These are phyloP conservation scores for Chamaecyparis obtusa DNA, from an alignment of 75 land plant genomes.

Conservation along the genomic window DNA sequence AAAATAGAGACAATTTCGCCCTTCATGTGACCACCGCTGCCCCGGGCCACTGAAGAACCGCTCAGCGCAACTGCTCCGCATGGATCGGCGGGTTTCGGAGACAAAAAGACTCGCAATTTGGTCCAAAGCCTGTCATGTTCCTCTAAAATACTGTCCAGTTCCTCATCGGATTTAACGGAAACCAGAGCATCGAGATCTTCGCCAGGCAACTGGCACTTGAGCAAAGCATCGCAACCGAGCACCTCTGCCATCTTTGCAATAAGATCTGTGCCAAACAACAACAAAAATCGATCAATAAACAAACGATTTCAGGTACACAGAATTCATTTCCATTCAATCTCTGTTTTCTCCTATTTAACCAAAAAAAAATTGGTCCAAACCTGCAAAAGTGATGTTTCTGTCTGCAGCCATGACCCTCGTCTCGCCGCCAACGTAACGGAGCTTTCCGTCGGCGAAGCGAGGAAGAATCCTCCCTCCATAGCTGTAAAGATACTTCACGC, in stretches of 20 bases:
- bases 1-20: not conserved
- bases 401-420: slow-evolving; percentile 34
- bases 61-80: too few species aligned
- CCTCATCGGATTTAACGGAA: slow-evolving; percentile 66
- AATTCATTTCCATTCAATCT: too few species aligned
- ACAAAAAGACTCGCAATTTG: slow-evolving; percentile 4
- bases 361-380: not conserved
- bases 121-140: slow-evolving; percentile 30
- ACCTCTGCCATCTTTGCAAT: slow-evolving; percentile 44
- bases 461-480: slow-evolving; percentile 46
- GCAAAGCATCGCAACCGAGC: slow-evolving; percentile 22
- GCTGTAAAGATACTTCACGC: slow-evolving; percentile 42
- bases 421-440: slow-evolving; percentile 40
- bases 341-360: not conserved
- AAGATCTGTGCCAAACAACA: slow-evolving; percentile 25
- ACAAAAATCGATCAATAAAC: not conserved
- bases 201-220: slow-evolving; percentile 63
- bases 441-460: slow-evolving; percentile 35
- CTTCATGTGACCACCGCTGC: not conserved
- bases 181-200: slow-evolving; percentile 73
- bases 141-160: slow-evolving; percentile 58
- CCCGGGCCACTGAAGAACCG: too few species aligned
- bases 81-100: not conserved
- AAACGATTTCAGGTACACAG: not conserved
- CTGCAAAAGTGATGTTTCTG: slow-evolving; percentile 27